Conservation (phyloP, 2,329 filamentous ascomycete species). For the Claviceps arundinis region DNA sequence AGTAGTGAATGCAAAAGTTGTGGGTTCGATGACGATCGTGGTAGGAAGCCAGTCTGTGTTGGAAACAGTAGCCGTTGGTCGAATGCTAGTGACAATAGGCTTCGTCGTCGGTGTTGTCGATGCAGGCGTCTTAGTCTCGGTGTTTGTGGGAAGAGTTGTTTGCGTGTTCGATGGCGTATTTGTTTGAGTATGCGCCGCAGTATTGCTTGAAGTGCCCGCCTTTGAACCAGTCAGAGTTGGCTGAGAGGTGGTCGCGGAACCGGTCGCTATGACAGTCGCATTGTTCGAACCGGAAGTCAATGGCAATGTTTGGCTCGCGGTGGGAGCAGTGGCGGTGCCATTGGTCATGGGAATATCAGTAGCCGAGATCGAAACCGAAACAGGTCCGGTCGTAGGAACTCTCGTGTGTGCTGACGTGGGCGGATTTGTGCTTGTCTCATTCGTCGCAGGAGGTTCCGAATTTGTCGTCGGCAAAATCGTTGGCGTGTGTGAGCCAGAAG, state of each 20-base stretch:
- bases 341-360: constrained; percentile 5
- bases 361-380: constrained; percentile 1
- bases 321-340: background rate
- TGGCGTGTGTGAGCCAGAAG: constrained; percentile 1
- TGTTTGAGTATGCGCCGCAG: no score
- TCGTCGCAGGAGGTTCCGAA: constrained; percentile 6
- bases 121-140: constrained; percentile 7
- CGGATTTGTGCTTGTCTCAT: background rate
- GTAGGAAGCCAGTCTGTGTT: constrained; percentile 41
- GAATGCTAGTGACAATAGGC: constrained; percentile 24
- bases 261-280: background rate
- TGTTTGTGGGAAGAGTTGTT: constrained; percentile 4
- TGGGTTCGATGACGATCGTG: constrained; percentile 44
- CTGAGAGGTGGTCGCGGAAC: background rate
- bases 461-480: background rate
- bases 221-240: background rate
- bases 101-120: constrained; percentile 4
- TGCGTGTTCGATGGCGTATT: background rate
- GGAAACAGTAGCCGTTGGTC: constrained; percentile 29
- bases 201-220: constrained; percentile 11
- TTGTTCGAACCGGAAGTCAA: constrained; percentile 5
- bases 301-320: background rate
- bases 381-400: background rate
- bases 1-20: constrained; percentile 21
- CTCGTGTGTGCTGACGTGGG: constrained; percentile 1